Evolutionary conservation across 2,329 filamentous ascomycete species (phyloP), one percentile per base, ranked within the genome.

Genomic region (Rachicladosporium sp.): DNA sequence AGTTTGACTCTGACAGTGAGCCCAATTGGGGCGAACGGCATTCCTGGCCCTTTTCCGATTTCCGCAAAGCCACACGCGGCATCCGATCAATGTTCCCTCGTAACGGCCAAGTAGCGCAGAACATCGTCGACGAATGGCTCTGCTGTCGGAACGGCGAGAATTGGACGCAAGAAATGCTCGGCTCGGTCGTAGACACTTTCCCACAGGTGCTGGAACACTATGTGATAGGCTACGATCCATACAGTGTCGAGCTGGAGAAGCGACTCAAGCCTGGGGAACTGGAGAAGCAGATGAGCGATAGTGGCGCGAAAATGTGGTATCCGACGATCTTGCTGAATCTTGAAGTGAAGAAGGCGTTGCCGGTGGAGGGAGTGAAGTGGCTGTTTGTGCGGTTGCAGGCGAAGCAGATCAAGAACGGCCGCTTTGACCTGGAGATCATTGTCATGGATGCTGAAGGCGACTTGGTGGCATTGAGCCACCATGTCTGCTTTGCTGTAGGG

Each of bases 281-380:
- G 33, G 41, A 55, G 37, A 51, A 56, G 31, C 36, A 51, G 32
- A 37, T 52, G 30, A 43, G 52, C 33, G 52, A 57, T 27, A 40
- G 52, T 29, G 46, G 44, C 27, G 55, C 62, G 38, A 57, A 54
- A 12, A 76, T 75, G 49, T 87, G 82, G 83, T 86, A 84, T 55
- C 82, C 82, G 0, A 93, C 84, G 0, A 59, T 93, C 1, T 64
- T 78, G 11, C 61, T 91, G 54, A 86, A 83, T 55, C 52, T 93
- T 13, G 84, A 93, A 46, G 65, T 87, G 31, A 91, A 89, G 65
- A 83, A 80, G 55, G 58, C 69, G 5, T 56, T 93, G 33, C 82
- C 82, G 0, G 61, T 64, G 3, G 72, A 74, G 32, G 83, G 84
- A 0, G 74, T 76, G 1, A 77, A 84, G 55, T 91, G 81, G 78